phyloP scores from a whole-genome alignment of 441 rosid genomes.

The Viola pubescens region DNA sequence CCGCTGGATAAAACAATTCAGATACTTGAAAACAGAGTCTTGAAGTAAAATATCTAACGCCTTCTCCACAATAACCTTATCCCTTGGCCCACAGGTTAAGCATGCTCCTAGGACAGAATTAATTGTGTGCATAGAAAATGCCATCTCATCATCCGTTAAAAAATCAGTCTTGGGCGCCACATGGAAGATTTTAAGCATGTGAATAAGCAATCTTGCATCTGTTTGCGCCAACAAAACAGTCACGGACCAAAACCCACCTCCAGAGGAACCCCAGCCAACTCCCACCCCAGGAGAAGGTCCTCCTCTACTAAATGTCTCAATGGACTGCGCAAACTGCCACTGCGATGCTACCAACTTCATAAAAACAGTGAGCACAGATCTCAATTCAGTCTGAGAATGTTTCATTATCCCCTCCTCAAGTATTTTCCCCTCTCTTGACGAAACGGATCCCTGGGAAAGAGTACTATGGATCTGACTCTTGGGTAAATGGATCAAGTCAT shows the following conservation, averaged over 20 bases:
- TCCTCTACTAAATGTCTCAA: slow-evolving; percentile 75
- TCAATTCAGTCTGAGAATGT: slow-evolving; percentile 42
- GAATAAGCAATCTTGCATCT: slow-evolving; percentile 49
- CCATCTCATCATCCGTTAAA: slow-evolving; percentile 29
- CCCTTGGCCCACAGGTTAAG: slow-evolving; percentile 65
- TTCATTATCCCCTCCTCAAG: slow-evolving; percentile 59
- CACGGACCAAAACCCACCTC: slow-evolving; percentile 84
- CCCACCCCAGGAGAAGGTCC: slow-evolving; percentile 89
- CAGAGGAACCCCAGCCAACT: slow-evolving; percentile 87
- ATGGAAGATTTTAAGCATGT: slow-evolving; percentile 45
- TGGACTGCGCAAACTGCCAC: slow-evolving; percentile 52
- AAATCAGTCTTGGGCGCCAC: slow-evolving; percentile 16
- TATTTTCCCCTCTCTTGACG: slow-evolving; percentile 44
- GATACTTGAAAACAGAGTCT: slow-evolving; percentile 43
- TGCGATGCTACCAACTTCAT: slow-evolving; percentile 40
- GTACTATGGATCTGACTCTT: slow-evolving; percentile 25
- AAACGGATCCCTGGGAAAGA: slow-evolving; percentile 27
- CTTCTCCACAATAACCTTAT: slow-evolving; percentile 46
- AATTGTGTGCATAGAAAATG: slow-evolving; percentile 29
- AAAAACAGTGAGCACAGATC: slow-evolving; percentile 37
- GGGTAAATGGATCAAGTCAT: slow-evolving; percentile 51
- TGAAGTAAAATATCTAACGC: slow-evolving; percentile 54
- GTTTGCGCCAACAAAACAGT: slow-evolving; percentile 58
- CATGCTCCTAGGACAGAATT: slow-evolving; percentile 53
- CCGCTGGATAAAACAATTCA: slow-evolving; percentile 32